Percentiles rank a stretch among this genome's conserved stretches.
Conservation (phyloP, 208 protist genomes). For the Wallacemonas collosoma region DNA sequence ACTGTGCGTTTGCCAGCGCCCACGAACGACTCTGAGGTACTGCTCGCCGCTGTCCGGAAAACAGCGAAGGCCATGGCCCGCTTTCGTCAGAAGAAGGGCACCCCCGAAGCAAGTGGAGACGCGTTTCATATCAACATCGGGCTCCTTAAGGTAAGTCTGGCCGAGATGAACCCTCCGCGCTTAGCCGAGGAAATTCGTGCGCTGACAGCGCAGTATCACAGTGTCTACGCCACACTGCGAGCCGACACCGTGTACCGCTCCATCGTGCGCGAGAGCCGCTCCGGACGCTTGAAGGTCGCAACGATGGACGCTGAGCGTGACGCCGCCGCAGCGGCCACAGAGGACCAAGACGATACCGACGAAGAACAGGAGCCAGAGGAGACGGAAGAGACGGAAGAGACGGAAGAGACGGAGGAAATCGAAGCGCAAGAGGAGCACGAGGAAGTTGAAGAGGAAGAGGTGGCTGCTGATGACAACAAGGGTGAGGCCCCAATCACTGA, state of each 20-base stretch:
- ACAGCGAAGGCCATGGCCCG: constrained; percentile 9
- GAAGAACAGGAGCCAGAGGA: neutral
- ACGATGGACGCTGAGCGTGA: neutral
- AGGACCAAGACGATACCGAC: neutral
- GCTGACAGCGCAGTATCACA: constrained; percentile 14
- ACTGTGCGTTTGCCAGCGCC: constrained; percentile 8
- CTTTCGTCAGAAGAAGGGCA: constrained; percentile 21
- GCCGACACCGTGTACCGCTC: constrained; percentile 18
- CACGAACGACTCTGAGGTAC: constrained; percentile 24
- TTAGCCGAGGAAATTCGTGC: constrained; percentile 12
- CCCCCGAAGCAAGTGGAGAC: neutral
- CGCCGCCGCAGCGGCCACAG: neutral
- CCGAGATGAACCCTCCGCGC: constrained; percentile 22
- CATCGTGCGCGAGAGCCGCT: constrained; percentile 24
- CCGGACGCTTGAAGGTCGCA: neutral
- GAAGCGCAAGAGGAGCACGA: neutral
- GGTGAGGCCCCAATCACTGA: neutral
- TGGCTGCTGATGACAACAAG: neutral
- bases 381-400: neutral
- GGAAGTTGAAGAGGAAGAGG: constrained; percentile 1
- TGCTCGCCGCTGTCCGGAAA: constrained; percentile 12
- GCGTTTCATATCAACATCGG: constrained; percentile 12
- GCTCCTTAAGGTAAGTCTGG: constrained; percentile 14
- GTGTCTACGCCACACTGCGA: constrained; percentile 25
- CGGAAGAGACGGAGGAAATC: neutral